A percentile compares a stretch with the other conserved stretches of the same genome.
These are phyloP conservation scores for Omphalea diandra DNA, from an alignment of 441 rosid species.

Conservation along the genomic window DNA sequence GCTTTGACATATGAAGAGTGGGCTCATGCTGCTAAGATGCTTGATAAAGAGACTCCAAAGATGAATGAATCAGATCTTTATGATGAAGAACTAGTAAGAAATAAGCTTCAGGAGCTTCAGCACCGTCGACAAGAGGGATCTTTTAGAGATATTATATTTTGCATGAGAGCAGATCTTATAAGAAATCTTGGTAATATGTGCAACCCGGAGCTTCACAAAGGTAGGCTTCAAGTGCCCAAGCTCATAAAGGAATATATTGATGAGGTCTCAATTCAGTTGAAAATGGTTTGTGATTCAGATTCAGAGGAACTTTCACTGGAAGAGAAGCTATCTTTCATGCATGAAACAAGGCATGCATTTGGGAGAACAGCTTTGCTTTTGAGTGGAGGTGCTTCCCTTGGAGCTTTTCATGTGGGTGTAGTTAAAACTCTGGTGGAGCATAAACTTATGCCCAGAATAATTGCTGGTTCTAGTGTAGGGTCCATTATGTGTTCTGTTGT, in stretches of 20 bases:
- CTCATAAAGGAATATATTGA: slow-evolving; percentile 90
- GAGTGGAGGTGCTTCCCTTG: slow-evolving; percentile 97
- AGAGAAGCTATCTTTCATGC: slow-evolving; percentile 91
- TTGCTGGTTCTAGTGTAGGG: slow-evolving; percentile 95
- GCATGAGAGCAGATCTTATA: slow-evolving; percentile 93
- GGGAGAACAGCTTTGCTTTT: slow-evolving; percentile 95
- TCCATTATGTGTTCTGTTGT: slow-evolving; percentile 79
- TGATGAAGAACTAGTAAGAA: slow-evolving; percentile 84
- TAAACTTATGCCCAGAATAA: slow-evolving; percentile 82
- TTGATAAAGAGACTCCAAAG: slow-evolving; percentile 75
- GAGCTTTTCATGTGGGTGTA: slow-evolving; percentile 88
- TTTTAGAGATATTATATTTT: slow-evolving; percentile 84
- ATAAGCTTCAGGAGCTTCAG: slow-evolving; percentile 78
- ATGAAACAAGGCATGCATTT: slow-evolving; percentile 92
- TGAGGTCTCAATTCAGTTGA: slow-evolving; percentile 84
- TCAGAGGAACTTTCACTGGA: slow-evolving; percentile 84
- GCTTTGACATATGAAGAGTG: slow-evolving; percentile 94
- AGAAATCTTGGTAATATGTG: slow-evolving; percentile 98
- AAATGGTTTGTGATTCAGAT: slow-evolving; percentile 80
- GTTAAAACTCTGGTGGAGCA: slow-evolving; percentile 83
- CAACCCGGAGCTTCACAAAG: slow-evolving; percentile 93
- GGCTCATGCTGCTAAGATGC: slow-evolving; percentile 98
- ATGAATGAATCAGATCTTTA: slow-evolving; percentile 74
- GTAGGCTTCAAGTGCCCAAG: slow-evolving; percentile 84
- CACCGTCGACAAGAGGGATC: slow-evolving; percentile 87